Conservation (phyloP, 345 rosid species). For the Euphorbia tirucalli region DNA sequence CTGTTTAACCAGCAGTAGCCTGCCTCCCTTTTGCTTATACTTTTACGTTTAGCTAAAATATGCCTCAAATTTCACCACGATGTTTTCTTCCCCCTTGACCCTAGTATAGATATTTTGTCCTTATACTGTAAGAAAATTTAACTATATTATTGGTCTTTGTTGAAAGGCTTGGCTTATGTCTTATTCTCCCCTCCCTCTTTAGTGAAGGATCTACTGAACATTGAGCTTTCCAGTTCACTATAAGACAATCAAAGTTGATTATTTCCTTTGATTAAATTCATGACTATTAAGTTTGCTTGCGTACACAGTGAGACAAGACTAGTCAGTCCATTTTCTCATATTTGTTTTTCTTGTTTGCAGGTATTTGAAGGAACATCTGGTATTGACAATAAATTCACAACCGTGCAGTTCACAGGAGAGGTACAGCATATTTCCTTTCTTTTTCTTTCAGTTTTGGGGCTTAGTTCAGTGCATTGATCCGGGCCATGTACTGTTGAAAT, state of each 20-base stretch:
- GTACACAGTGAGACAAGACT: too few relatives aligned
- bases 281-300: too few relatives aligned
- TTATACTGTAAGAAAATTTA: neutral
- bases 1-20: neutral
- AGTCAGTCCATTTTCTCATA: too few relatives aligned
- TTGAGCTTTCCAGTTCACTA: neutral
- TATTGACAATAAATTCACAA: too few relatives aligned
- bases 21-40: neutral
- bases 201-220: neutral
- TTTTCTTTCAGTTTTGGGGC: too few relatives aligned
- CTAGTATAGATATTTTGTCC: neutral
- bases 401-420: too few relatives aligned
- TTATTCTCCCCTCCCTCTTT: neutral
- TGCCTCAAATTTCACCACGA: neutral
- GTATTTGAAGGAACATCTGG: too few relatives aligned
- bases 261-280: slow-evolving; percentile 3
- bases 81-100: neutral
- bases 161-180: neutral
- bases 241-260: neutral
- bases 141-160: neutral
- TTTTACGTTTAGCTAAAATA: neutral
- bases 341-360: too few relatives aligned
- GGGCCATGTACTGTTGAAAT: too few relatives aligned
- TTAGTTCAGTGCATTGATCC: too few relatives aligned
- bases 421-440: too few relatives aligned